Evolutionary conservation across 2,329 filamentous ascomycete genomes (phyloP).

Genomic region (Aureobasidium sp.): DNA sequence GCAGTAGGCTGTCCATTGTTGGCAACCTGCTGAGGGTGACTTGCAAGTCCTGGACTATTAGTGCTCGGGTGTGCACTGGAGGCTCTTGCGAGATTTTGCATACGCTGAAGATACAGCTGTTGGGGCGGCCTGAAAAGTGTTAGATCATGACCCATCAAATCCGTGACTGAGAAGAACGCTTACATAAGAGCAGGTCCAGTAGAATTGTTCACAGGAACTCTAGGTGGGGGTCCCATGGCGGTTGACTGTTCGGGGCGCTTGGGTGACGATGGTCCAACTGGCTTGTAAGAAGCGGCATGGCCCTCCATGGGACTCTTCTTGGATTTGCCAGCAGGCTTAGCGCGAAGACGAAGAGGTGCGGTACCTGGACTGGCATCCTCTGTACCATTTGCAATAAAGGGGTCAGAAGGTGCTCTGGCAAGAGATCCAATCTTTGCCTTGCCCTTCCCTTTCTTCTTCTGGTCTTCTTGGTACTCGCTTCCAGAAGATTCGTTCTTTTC

Average conservation of each 20-base stretch:
- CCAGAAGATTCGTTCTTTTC: not conserved
- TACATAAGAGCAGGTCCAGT: not conserved
- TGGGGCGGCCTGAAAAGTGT: not conserved
- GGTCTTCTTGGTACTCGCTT: not conserved
- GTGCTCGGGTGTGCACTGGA: not conserved
- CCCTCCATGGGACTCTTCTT: not conserved
- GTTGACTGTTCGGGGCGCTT: not conserved
- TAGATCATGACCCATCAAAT: not conserved
- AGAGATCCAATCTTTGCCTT: not conserved
- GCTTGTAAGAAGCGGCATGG: not conserved
- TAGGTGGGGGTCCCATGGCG: not conserved
- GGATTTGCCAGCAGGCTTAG: not conserved
- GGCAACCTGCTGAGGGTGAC: not conserved
- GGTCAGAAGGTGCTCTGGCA: not conserved
- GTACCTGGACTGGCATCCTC: not conserved
- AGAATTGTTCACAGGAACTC: not conserved
- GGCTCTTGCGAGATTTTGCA: not conserved
- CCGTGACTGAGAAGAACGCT: not conserved
- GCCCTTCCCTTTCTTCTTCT: not conserved
- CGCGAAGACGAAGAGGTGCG: not conserved
- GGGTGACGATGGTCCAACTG: not conserved
- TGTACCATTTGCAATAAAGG: not conserved
- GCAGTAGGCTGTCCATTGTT: not conserved
- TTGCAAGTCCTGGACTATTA: not conserved
- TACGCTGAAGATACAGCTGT: not conserved